Conservation (phyloP, 169 alveolate species). For the Plasmodium gonderi region DNA sequence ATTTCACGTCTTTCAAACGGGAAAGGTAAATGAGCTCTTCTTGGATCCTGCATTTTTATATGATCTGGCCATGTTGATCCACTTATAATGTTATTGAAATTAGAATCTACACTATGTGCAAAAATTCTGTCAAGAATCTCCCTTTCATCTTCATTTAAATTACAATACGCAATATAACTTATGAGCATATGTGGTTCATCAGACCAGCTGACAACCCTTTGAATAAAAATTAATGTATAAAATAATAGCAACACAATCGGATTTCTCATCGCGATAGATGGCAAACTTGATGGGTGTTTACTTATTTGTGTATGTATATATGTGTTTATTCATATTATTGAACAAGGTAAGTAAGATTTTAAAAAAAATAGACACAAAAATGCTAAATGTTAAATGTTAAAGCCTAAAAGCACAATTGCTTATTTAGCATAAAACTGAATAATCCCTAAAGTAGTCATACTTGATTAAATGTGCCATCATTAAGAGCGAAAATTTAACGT, state of each 20-base stretch:
- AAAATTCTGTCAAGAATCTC: conserved; percentile 9
- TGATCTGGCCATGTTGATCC: conserved; percentile 51
- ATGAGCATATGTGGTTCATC: conserved; percentile 57
- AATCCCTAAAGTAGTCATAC: no score
- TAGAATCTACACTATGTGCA: background rate
- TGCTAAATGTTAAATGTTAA: no score
- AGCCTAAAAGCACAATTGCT: no score
- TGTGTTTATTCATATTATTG: no score
- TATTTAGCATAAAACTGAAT: no score
- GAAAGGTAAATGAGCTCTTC: background rate
- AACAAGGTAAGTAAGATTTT: background rate
- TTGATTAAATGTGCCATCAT: no score
- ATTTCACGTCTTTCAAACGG: conserved; percentile 6
- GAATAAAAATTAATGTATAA: background rate
- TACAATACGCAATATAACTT: conserved; percentile 10
- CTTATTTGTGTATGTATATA: background rate
- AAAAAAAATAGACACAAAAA: background rate
- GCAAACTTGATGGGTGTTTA: background rate
- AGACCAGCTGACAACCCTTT: conserved; percentile 27
- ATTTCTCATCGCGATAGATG: background rate
- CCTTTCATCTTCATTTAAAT: conserved; percentile 5
- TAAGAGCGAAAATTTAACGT: background rate
- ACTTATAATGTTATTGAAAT: background rate
- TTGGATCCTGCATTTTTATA: background rate
- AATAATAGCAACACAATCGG: background rate